phyloP scores from a whole-genome alignment of 1,139 yeast species.

The Diutina scorzettiae region DNA sequence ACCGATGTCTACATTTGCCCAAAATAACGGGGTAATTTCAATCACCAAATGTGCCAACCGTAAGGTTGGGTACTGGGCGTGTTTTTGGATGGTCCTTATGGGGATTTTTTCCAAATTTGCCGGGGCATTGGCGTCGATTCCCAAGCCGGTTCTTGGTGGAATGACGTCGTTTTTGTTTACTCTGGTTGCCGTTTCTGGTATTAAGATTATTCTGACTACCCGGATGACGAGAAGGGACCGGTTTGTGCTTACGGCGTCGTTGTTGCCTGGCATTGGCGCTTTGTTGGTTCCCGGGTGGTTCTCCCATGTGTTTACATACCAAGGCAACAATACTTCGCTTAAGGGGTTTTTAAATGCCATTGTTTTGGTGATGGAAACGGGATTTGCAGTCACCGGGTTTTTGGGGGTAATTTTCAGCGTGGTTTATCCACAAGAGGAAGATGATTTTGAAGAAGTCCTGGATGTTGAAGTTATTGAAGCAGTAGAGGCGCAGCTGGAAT shows the following conservation, averaged over 20 bases:
- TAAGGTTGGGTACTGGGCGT: constrained; percentile 81
- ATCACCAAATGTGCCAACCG: constrained; percentile 84
- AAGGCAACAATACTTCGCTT: constrained; percentile 51
- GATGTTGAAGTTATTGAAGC: neutral
- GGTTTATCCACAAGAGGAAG: constrained; percentile 58
- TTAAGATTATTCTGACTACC: constrained; percentile 62
- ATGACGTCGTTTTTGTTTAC: constrained; percentile 86
- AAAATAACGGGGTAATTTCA: constrained; percentile 87
- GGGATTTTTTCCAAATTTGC: constrained; percentile 84
- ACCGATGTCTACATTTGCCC: constrained; percentile 85
- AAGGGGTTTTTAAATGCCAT: constrained; percentile 73
- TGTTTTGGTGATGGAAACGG: constrained; percentile 73
- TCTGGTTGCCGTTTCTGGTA: constrained; percentile 82
- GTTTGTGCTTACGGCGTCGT: constrained; percentile 64
- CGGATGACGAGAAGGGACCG: constrained; percentile 83
- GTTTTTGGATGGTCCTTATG: constrained; percentile 71
- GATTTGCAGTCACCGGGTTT: constrained; percentile 76
- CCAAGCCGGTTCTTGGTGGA: constrained; percentile 78
- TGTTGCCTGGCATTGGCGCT: constrained; percentile 72
- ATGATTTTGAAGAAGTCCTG: constrained; percentile 40
- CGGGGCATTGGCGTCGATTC: constrained; percentile 79
- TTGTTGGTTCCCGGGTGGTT: constrained; percentile 73
- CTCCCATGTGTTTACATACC: constrained; percentile 58
- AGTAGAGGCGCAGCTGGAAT: neutral
- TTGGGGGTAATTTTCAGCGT: constrained; percentile 63